Evolutionary conservation across 2,329 filamentous ascomycete genomes (phyloP).

Genomic region (Apiospora saccharicola): DNA sequence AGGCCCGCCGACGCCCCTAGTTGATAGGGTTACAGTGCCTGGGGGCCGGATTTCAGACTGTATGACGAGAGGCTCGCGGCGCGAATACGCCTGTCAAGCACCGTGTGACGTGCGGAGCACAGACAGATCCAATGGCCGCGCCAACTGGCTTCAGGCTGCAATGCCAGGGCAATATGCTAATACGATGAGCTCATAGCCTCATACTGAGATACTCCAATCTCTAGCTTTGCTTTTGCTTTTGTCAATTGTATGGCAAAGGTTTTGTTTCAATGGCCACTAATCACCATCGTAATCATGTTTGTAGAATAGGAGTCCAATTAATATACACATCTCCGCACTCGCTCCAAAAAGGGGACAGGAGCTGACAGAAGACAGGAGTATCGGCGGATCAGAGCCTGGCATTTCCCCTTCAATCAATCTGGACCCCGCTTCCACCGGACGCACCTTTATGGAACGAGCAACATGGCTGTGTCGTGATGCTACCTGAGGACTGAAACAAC

Average conservation of each 20-base stretch:
- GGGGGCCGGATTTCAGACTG: neutral
- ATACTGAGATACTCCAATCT: too few species aligned
- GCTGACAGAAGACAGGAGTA: constrained; percentile 1
- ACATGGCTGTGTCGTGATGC: constrained; percentile 11
- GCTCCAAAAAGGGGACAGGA: neutral
- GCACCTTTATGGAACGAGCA: neutral
- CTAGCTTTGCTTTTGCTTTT: neutral
- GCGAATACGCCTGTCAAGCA: neutral
- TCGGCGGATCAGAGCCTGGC: neutral
- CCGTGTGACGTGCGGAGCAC: constrained; percentile 11
- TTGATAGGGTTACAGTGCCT: constrained; percentile 16
- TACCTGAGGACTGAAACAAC: constrained; percentile 18
- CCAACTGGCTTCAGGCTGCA: neutral
- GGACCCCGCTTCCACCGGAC: neutral
- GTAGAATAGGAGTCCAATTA: neutral
- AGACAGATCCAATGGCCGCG: neutral
- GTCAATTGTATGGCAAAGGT: neutral
- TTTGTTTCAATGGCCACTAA: neutral
- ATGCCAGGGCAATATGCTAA: constrained; percentile 7
- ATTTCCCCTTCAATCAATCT: constrained; percentile 9
- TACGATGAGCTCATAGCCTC: constrained; percentile 9
- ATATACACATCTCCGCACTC: neutral
- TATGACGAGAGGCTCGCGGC: constrained; percentile 3
- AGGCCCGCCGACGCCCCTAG: constrained; percentile 6
- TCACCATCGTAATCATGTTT: neutral